These are phyloP conservation scores for Corchorus capsularis DNA, from an alignment of 345 rosid genomes.

Conservation along the genomic window DNA sequence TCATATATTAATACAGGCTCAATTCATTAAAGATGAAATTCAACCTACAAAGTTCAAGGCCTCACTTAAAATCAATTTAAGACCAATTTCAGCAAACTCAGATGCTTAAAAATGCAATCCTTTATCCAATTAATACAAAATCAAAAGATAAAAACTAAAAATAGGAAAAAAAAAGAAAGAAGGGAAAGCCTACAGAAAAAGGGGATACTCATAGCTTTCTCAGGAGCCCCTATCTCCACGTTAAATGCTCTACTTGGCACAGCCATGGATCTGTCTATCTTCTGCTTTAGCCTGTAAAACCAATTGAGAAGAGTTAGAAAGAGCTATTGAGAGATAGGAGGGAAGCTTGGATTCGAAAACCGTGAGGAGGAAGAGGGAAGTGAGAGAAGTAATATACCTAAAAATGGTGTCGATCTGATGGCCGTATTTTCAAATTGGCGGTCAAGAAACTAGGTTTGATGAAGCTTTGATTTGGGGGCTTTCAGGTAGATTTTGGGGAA, in stretches of 20 bases:
- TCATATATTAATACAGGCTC: background rate
- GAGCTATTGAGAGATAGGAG: conserved; percentile 6
- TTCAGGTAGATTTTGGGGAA: too few relatives aligned
- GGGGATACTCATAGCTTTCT: conserved; percentile 70
- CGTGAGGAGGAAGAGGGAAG: too few relatives aligned
- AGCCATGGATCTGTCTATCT: conserved; percentile 40
- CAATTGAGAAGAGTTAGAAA: conserved; percentile 14
- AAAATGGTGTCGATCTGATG: too few relatives aligned
- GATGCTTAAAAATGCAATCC: background rate
- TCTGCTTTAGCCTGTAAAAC: conserved; percentile 32
- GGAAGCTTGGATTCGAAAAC: too few relatives aligned
- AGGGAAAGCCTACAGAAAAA: background rate
- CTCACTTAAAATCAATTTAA: background rate
- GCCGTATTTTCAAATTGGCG: too few relatives aligned
- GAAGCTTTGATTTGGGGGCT: too few relatives aligned
- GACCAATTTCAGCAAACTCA: background rate
- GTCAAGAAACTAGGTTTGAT: too few relatives aligned
- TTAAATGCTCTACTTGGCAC: conserved; percentile 68
- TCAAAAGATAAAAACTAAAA: too few relatives aligned
- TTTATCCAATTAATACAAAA: background rate
- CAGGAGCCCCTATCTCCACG: conserved; percentile 80
- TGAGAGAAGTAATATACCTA: too few relatives aligned
- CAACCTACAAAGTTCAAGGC: conserved; percentile 8
- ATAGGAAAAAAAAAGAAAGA: conserved; percentile 14
- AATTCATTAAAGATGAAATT: background rate